These are phyloP conservation scores for Collybia sp. DNA, from an alignment of 768 basidiomycete species.

Conservation along the genomic window DNA sequence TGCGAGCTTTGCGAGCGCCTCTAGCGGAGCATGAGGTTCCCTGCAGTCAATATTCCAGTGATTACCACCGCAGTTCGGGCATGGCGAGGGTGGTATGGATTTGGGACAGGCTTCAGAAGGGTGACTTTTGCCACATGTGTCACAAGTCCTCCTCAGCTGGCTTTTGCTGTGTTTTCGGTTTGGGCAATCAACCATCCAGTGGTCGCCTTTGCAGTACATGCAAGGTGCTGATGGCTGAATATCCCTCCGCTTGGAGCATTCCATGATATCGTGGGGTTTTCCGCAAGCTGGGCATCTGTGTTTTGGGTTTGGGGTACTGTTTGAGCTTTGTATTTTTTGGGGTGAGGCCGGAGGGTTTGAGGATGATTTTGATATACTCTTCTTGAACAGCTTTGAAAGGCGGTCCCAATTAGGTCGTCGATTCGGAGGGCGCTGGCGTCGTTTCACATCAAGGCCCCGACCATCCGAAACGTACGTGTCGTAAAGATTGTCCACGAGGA, in stretches of 20 bases:
- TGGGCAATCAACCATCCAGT: slow-evolving; percentile 14
- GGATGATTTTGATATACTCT: neutral
- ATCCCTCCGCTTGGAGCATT: neutral
- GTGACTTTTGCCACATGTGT: no score
- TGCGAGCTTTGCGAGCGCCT: slow-evolving; percentile 5
- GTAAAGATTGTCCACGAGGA: slow-evolving; percentile 27
- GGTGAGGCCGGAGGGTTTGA: neutral
- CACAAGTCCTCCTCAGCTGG: no score
- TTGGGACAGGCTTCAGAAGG: no score
- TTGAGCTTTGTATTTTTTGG: no score
- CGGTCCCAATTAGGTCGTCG: neutral
- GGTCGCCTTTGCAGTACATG: slow-evolving; percentile 11
- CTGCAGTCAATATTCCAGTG: slow-evolving; percentile 4
- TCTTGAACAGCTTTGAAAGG: neutral
- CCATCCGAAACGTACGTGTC: neutral
- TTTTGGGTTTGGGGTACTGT: no score
- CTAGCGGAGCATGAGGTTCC: slow-evolving; percentile 7
- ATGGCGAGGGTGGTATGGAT: no score
- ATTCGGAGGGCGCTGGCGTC: neutral
- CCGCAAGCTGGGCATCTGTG: slow-evolving; percentile 3
- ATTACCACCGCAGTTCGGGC: neutral
- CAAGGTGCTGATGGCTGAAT: slow-evolving; percentile 3
- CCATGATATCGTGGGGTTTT: slow-evolving; percentile 3
- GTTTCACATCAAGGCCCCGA: neutral
- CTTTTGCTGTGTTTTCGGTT: neutral